Percentiles rank a stretch among this genome's conserved stretches.
Conservation (phyloP, 1,284 basidiomycete genomes). For the Marasmius tenuissimus region DNA sequence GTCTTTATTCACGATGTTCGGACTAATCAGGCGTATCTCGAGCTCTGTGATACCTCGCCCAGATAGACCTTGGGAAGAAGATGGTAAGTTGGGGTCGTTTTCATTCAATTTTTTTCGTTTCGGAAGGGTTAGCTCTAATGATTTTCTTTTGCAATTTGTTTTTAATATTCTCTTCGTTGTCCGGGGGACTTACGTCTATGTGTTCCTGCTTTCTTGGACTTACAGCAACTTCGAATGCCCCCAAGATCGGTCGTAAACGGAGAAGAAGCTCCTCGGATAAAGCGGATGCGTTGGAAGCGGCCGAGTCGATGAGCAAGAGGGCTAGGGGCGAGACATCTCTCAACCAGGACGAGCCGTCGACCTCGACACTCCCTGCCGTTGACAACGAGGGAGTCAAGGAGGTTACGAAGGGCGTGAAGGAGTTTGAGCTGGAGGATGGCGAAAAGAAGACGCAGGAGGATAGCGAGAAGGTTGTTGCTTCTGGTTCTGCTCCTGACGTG, state of each 20-base stretch:
- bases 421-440: conserved; percentile 59
- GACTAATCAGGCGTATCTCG: conserved; percentile 68
- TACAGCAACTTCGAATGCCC: conserved; percentile 71
- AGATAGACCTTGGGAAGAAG: conserved; percentile 73
- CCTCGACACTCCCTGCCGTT: conserved; percentile 18
- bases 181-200: conserved; percentile 12
- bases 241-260: conserved; percentile 65
- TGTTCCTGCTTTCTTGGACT: conserved; percentile 5
- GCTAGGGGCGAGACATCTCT: conserved; percentile 32
- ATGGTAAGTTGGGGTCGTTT: conserved; percentile 49
- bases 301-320: conserved; percentile 47
- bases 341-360: conserved; percentile 18
- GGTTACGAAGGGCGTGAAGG: conserved; percentile 67
- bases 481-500: conserved; percentile 15
- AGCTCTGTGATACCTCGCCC: conserved; percentile 67
- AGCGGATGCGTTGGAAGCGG: conserved; percentile 37
- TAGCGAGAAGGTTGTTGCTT: too few relatives aligned
- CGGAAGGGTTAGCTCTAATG: neutral
- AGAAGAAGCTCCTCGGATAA: conserved; percentile 56
- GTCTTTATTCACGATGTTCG: conserved; percentile 49
- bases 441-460: conserved; percentile 20
- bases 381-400: conserved; percentile 61
- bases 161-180: conserved; percentile 12
- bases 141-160: conserved; percentile 16
- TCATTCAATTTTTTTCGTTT: conserved; percentile 11